Evolutionary conservation across 208 protist species (phyloP), one percentile per base, ranked within the genome.

Genomic region (Trichomonas vaginalis): DNA sequence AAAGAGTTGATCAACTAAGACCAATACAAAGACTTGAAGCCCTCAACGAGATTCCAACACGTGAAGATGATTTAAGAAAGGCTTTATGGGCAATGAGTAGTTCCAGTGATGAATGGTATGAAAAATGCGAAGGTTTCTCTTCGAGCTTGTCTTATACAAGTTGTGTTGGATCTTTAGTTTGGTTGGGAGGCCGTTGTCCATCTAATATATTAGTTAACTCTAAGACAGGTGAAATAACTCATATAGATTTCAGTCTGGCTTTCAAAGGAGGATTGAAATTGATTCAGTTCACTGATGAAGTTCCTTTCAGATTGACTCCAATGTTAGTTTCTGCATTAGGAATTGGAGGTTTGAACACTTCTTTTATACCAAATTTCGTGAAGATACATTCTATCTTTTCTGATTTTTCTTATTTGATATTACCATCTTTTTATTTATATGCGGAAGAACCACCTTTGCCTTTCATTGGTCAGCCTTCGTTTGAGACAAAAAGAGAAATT

Each of bases 221-320:
- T 2, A 95, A 56, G 17, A 95, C 45, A 3, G 42, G 88, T 70
- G 88, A 95, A 35, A n/a, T 51, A 79, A 32, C 47, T 40, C 14
- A 61, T 49, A 95, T 95, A 1, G 47, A 95, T 62, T 95, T 61
- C 39, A 14, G 35, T 3, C 40, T 35, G 9, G 37, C 17, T 35
- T 95, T 95, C 37, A 40, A 95, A 70, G 88, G 32, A 0, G 82
- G n/a, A 48, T n/a, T 32, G 27, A 88, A 88, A 21, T 21, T 17
- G 9, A n/a, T 88, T 0, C 40, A 45, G 40, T 46, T 46, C 47
- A 45, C 88, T 37, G 88, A 95, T 17, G 12, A 70, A 70, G 47
- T 95, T 35, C 88, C 88, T 27, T 95, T 95, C 17, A 95, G 88
- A 95, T 40, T 95, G 35, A 95, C 88, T 42, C 15, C 15, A 79